Percentiles rank a stretch among this genome's conserved stretches.
phyloP scores from a whole-genome alignment of 1,284 basidiomycete species.

The Cryptococcus jaspeensis region DNA sequence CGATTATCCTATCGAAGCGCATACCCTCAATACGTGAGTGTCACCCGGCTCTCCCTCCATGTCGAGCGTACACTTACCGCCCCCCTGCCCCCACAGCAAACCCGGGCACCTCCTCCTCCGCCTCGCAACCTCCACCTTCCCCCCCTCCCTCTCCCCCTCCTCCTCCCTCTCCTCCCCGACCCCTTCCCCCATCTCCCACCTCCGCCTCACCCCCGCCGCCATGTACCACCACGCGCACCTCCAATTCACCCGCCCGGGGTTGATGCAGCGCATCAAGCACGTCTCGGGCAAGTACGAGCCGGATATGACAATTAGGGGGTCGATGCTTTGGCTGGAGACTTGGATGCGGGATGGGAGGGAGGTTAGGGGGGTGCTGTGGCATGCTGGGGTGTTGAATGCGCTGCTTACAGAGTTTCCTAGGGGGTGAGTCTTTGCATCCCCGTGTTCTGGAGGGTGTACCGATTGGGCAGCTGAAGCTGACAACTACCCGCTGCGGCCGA shows the following conservation, averaged over 20 bases:
- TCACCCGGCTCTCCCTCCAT: not conserved
- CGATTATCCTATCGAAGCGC: conserved; percentile 3
- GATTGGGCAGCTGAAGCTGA: not conserved
- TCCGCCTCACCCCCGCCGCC: conserved; percentile 27
- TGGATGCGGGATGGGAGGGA: conserved; percentile 27
- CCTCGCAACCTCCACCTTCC: conserved; percentile 25
- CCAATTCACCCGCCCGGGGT: conserved; percentile 29
- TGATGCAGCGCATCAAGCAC: conserved; percentile 31
- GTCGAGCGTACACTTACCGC: no score
- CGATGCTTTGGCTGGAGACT: conserved; percentile 26
- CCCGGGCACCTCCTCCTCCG: conserved; percentile 24
- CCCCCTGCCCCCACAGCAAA: conserved; percentile 22
- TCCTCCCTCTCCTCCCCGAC: conserved; percentile 17
- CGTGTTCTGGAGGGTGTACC: no score
- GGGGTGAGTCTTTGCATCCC: conserved; percentile 36
- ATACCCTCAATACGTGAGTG: conserved; percentile 13
- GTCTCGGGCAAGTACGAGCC: conserved; percentile 36
- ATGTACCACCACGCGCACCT: conserved; percentile 35
- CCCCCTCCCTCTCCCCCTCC: conserved; percentile 15
- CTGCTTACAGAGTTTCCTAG: conserved; percentile 29
- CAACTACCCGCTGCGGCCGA: no score
- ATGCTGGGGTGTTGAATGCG: conserved; percentile 32
- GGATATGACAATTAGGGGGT: conserved; percentile 24
- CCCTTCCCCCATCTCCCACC: conserved; percentile 19
- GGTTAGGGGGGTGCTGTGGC: conserved; percentile 30